phyloP scores from a whole-genome alignment of 352 stramenopile genomes.

The Globisporangium takayamanum region DNA sequence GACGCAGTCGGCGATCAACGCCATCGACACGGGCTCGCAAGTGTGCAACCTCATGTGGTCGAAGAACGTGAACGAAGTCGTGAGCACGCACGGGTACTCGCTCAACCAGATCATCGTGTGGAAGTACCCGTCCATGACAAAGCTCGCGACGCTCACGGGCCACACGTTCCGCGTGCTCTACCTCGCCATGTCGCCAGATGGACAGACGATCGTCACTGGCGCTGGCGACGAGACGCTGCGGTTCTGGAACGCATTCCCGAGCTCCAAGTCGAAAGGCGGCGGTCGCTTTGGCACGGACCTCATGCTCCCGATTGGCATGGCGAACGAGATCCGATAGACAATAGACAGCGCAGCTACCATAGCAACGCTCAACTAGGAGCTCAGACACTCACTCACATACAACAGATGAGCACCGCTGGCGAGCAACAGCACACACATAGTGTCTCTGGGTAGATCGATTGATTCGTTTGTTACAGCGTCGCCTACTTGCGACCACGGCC shows the following conservation, averaged over 20 bases:
- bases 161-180: conserved; percentile 96
- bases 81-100: conserved; percentile 98
- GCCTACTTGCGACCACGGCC: conserved; percentile 32
- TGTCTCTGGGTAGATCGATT: too few relatives aligned
- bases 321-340: conserved; percentile 54
- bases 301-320: conserved; percentile 46
- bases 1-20: conserved; percentile 82
- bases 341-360: too few relatives aligned
- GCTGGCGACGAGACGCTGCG: conserved; percentile 96
- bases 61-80: conserved; percentile 96
- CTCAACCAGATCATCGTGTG: conserved; percentile 98
- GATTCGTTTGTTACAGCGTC: too few relatives aligned
- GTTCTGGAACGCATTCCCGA: conserved; percentile 98
- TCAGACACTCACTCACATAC: conserved; percentile 2
- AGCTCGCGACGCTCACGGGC: conserved; percentile 94
- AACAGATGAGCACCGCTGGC: neutral
- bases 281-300: conserved; percentile 47
- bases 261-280: conserved; percentile 42
- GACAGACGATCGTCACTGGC: conserved; percentile 96
- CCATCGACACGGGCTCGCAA: conserved; percentile 94
- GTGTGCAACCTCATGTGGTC: conserved; percentile 98
- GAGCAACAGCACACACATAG: too few relatives aligned
- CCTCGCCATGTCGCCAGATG: conserved; percentile 95
- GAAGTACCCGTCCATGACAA: conserved; percentile 96
- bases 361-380: conserved; percentile 1